Base-by-base conservation (phyloP, 2,329 filamentous ascomycete genomes). In the Plenodomus lindquistii region DNA sequence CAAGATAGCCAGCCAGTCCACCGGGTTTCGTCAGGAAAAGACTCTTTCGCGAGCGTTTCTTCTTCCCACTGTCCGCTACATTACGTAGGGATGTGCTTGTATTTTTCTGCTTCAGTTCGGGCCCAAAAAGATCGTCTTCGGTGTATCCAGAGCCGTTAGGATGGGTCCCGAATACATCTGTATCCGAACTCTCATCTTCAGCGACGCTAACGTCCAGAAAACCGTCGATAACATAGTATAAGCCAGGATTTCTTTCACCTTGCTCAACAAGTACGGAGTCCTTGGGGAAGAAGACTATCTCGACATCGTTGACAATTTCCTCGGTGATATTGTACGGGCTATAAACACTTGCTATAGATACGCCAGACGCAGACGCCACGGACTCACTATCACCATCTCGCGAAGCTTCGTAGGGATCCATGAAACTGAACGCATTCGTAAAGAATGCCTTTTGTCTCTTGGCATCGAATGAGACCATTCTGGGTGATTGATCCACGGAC, bases 181-280 rank as follows among this genome's bases (percentile, higher is more conserved):
- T 59, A 17, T 73, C 71, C 4, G 66, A 60, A n/a, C 72, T 75
- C 38, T 83, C 79, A n/a, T 88, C 85, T 35, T 86, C 84, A 0
- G 89, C 86, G n/a, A 95, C 87, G 52, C 91, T 91, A 37, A 97
- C 92, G 64, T 99, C 94, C 29, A 99, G 77, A 63, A 99, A 99
- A 0, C 94, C 94, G 69, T 99, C 94, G 41, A 99, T 88, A 2
- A 99, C 93, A 72, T 99, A 99, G 75, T 99, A 99, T 0, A 99
- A 72, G 0, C 94, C 94, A 0, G 94, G 94, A 60, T 95, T 96
- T n/a, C 94, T 84, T 70, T 99, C 94, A 9, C 94, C 93, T 74
- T 97, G 92, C 66, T 99, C 94, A 0, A 99, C 92, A 15, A 99
- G 80, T 0, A 99, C 88, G 1, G 94, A 93, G 2, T 89, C 92